Percentiles rank a stretch among this genome's conserved stretches.
Conservation (phyloP, 2,329 filamentous ascomycete genomes). For the Elsinoe australis region DNA sequence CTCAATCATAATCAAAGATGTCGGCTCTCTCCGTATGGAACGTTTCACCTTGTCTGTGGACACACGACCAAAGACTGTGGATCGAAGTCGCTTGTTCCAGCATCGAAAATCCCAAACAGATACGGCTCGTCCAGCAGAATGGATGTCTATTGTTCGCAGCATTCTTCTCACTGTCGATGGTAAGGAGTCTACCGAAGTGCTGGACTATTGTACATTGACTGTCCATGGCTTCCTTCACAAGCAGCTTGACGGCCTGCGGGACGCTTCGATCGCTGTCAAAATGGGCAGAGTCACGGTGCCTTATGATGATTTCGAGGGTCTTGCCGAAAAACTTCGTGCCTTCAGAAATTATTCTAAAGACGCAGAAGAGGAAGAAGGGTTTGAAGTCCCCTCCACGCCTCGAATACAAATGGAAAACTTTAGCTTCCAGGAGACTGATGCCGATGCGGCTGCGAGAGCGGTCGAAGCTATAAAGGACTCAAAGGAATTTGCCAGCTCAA, state of each 20-base stretch:
- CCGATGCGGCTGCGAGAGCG: slow-evolving; percentile 66
- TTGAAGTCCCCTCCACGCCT: slow-evolving; percentile 7
- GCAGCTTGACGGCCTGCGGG: slow-evolving; percentile 75
- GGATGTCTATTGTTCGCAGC: slow-evolving; percentile 80
- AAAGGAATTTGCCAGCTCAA: slow-evolving; percentile 82
- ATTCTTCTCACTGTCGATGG: slow-evolving; percentile 83
- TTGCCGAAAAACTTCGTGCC: slow-evolving; percentile 48
- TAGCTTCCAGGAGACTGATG: slow-evolving; percentile 48
- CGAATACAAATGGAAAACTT: slow-evolving; percentile 20
- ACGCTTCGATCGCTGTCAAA: slow-evolving; percentile 85
- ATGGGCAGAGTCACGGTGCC: slow-evolving; percentile 84
- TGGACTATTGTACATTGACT: slow-evolving; percentile 83
- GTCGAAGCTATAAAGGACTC: slow-evolving; percentile 84
- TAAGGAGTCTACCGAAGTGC: slow-evolving; percentile 72
- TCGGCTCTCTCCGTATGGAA: slow-evolving; percentile 78
- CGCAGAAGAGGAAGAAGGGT: slow-evolving; percentile 17
- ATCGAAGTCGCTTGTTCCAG: slow-evolving; percentile 80
- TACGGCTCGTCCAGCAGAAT: slow-evolving; percentile 74
- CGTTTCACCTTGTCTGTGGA: slow-evolving; percentile 81
- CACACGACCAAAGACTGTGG: slow-evolving; percentile 83
- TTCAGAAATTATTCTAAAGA: slow-evolving; percentile 35
- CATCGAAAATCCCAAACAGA: slow-evolving; percentile 59
- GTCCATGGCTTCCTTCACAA: slow-evolving; percentile 86
- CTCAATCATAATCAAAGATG: slow-evolving; percentile 65
- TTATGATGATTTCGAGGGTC: slow-evolving; percentile 71